Evolutionary conservation across 2,329 filamentous ascomycete species (phyloP).

Genomic region (Alternaria ventricosa): DNA sequence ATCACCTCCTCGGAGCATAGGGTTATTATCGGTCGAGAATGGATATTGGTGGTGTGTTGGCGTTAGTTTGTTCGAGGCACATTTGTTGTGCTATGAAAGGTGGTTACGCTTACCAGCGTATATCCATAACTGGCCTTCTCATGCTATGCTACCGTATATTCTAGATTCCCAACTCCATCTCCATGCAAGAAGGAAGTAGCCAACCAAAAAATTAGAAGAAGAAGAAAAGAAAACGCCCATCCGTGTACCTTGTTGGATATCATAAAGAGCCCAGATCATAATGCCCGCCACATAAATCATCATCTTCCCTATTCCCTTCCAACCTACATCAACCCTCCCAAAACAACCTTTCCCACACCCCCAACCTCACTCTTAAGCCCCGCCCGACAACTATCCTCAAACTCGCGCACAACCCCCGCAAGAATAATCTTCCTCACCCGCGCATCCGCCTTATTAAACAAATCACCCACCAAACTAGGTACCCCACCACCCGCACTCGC

Average conservation of each 20-base stretch:
- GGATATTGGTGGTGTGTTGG: neutral
- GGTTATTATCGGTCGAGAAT: neutral
- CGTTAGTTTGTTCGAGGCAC: neutral
- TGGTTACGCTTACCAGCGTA: neutral
- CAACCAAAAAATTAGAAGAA: neutral
- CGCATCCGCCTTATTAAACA: conserved; percentile 88
- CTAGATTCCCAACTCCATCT: neutral
- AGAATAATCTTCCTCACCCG: conserved; percentile 88
- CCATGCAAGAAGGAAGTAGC: neutral
- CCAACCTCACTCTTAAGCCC: conserved; percentile 82
- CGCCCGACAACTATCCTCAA: conserved; percentile 82
- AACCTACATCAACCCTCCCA: conserved; percentile 83
- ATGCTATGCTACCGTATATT: neutral
- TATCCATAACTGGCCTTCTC: neutral
- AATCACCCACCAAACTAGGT: conserved; percentile 68
- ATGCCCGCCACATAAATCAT: neutral
- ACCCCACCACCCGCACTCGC: conserved; percentile 32
- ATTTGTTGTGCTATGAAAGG: neutral
- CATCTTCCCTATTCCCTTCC: neutral
- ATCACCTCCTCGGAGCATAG: too few species aligned
- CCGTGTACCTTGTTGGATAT: conserved; percentile 4
- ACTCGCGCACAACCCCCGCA: conserved; percentile 85
- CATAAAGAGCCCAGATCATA: conserved; percentile 3
- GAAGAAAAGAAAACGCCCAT: neutral
- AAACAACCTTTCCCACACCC: conserved; percentile 84